Evolutionary conservation across 495 filamentous ascomycete genomes (phyloP), one percentile per base, ranked within the genome.

Genomic region (Neurospora hispaniola): DNA sequence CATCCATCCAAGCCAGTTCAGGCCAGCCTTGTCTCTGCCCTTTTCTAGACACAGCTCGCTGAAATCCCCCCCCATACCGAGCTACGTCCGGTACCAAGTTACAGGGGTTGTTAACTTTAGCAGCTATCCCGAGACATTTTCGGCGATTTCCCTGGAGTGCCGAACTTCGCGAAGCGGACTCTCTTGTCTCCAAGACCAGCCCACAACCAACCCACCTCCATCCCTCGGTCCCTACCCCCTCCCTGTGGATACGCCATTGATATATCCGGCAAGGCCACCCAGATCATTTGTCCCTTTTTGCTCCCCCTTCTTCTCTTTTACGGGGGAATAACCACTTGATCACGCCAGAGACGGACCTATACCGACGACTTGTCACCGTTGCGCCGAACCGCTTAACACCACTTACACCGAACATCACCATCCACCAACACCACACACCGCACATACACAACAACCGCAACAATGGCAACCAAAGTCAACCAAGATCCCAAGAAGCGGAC

Each of bases 401-500:
- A 66, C 54, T 66, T 66, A 66, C 27, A 66, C 12, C 54, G 54
- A 66, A 35, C 54, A 66, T 38, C 27, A 66, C 54, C 27, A 66
- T 66, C 14, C 54, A 35, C 35, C 54, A 66, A 66, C 54, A 66
- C 27, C 14, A 66, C 27, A 66, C 27, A 70, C 66, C 20, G 41
- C 70, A 59, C 66, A 74, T 38, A 38, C 6, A 38, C 35, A 38
- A 38, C 35, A 71, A 72, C 44, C 48, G 69, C 39, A 74, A 70
- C 70, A 39, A 85, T 85, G 83, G 80, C 82, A 72, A 80, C 80
- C 31, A 85, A 81, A 71, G 78, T 80, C 38, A 86, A 87, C 77
- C 89, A 89, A 71, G 88, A 91, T 79, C 89, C 90, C 81, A 94
- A 90, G 82, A 89, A 92, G 86, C 90, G 91, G 77, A 86, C 94